Evolutionary conservation across 371 early-diverging fungal genomes (phyloP).

Genomic region (Syncephalastrum monosporum): DNA sequence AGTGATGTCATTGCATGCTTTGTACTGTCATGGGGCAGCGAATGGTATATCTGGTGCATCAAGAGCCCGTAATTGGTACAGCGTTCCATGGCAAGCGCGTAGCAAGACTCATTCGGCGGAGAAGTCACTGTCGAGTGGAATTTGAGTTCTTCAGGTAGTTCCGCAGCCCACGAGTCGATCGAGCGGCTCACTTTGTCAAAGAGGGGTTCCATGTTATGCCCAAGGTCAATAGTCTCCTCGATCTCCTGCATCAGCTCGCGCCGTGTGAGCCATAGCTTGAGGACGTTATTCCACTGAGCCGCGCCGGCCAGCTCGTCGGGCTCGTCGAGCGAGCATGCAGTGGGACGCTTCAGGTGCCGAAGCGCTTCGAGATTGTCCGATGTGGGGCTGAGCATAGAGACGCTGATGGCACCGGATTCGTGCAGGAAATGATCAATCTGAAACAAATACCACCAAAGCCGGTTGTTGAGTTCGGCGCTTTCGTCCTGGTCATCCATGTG

Average conservation of each 20-base stretch:
- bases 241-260: slow-evolving; percentile 21
- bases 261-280: slow-evolving; percentile 29
- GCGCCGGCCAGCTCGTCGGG: slow-evolving; percentile 23
- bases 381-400: slow-evolving; percentile 22
- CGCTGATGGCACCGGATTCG: slow-evolving; percentile 25
- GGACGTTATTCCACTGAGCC: slow-evolving; percentile 22
- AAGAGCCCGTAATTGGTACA: slow-evolving; percentile 26
- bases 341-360: slow-evolving; percentile 14
- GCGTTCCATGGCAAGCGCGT: slow-evolving; percentile 22
- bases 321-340: slow-evolving; percentile 29
- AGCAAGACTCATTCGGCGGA: too few species aligned
- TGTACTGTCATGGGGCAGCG: slow-evolving; percentile 10
- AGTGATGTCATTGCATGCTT: slow-evolving; percentile 8
- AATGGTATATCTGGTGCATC: slow-evolving; percentile 8
- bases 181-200: slow-evolving; percentile 10
- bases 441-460: slow-evolving; percentile 35
- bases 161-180: slow-evolving; percentile 12
- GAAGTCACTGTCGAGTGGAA: slow-evolving; percentile 4
- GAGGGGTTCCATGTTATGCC: slow-evolving; percentile 10
- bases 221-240: slow-evolving; percentile 10
- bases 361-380: slow-evolving; percentile 29
- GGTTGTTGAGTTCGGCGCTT: slow-evolving; percentile 19
- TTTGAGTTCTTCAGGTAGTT: slow-evolving; percentile 16
- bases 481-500: slow-evolving; percentile 4
- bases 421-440: slow-evolving; percentile 31